phyloP scores from a whole-genome alignment of 495 filamentous ascomycete species.

The Penicillium daleae region DNA sequence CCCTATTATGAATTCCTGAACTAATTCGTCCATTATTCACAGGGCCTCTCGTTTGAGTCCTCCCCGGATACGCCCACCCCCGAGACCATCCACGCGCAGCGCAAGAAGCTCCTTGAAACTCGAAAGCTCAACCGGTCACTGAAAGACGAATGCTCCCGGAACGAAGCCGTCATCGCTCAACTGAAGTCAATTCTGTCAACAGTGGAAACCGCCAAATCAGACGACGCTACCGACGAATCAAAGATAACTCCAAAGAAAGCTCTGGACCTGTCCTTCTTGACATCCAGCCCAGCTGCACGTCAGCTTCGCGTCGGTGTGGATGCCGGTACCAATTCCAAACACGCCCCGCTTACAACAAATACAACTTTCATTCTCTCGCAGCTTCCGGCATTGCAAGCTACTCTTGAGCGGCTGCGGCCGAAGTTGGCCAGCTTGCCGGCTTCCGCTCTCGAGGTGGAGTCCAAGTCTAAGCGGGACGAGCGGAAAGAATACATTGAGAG shows the following conservation, averaged over 20 bases:
- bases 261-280: constrained; percentile 58
- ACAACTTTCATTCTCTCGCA: constrained; percentile 81
- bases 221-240: constrained; percentile 22
- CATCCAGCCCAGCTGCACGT: constrained; percentile 47
- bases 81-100: constrained; percentile 68
- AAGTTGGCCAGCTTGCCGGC: constrained; percentile 58
- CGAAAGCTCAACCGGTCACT: constrained; percentile 77
- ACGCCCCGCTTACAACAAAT: constrained; percentile 66
- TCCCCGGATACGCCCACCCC: constrained; percentile 54
- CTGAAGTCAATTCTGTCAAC: constrained; percentile 59
- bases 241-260: constrained; percentile 21
- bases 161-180: constrained; percentile 69
- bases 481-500: constrained; percentile 77
- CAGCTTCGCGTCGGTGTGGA: constrained; percentile 50
- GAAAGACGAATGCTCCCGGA: constrained; percentile 72
- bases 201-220: constrained; percentile 32
- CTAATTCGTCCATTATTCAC: background rate
- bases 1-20: background rate
- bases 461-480: constrained; percentile 52
- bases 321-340: constrained; percentile 40
- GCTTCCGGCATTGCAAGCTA: constrained; percentile 71
- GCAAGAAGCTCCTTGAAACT: constrained; percentile 79
- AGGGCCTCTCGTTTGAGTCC: constrained; percentile 43
- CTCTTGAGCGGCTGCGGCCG: constrained; percentile 65
- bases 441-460: constrained; percentile 34